Conservation (phyloP, 306 rosid genomes). For the Lotus japonicus region DNA sequence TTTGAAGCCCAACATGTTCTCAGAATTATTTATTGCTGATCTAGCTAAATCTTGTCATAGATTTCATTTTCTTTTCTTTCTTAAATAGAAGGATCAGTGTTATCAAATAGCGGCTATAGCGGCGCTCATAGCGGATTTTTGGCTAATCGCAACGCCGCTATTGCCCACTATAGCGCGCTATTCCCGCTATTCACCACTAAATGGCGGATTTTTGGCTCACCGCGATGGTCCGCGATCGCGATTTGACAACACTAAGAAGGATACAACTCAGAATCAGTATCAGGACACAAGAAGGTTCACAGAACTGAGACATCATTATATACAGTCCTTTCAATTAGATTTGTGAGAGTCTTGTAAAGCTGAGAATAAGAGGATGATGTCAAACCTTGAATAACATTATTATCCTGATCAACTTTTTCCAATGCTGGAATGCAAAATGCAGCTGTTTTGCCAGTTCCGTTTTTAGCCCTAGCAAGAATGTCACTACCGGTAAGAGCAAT, state of each 20-base stretch:
- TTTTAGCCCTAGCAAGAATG: constrained; percentile 97
- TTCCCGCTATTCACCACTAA: too few relatives aligned
- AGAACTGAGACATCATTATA: background rate
- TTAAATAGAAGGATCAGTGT: too few relatives aligned
- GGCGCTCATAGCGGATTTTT: too few relatives aligned
- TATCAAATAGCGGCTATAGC: too few relatives aligned
- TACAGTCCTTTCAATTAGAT: background rate
- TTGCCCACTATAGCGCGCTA: too few relatives aligned
- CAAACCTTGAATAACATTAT: constrained; percentile 81
- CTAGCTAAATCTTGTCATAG: background rate
- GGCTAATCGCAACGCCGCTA: too few relatives aligned
- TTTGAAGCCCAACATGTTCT: background rate
- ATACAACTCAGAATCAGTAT: background rate
- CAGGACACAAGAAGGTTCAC: background rate
- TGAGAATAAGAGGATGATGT: background rate
- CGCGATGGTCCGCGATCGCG: too few relatives aligned
- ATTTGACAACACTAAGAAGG: too few relatives aligned
- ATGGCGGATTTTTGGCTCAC: too few relatives aligned
- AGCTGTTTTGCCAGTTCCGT: constrained; percentile 98
- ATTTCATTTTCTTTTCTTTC: background rate
- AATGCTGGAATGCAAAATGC: constrained; percentile 97
- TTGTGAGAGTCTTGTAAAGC: background rate
- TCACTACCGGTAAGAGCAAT: constrained; percentile 98
- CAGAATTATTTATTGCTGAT: background rate
- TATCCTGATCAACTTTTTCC: constrained; percentile 97